A percentile compares a stretch with the other conserved stretches of the same genome.
Conservation (phyloP, 306 rosid species). For the Pachyrhizus erosus region DNA sequence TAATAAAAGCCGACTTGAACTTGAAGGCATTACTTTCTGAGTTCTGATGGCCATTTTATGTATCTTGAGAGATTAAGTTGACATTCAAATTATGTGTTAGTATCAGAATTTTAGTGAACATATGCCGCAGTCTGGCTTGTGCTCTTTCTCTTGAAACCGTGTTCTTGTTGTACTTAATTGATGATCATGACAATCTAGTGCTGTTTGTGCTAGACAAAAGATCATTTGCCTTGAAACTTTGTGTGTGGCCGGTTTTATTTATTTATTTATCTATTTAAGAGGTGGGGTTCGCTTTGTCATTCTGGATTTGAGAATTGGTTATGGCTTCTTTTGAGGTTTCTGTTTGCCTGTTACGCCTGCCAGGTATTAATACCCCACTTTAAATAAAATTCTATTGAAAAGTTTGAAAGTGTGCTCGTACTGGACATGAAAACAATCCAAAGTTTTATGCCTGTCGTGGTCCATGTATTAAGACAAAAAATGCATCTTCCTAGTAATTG, state of each 20-base stretch:
- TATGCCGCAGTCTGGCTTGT: constrained; percentile 28
- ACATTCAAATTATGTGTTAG: constrained; percentile 13
- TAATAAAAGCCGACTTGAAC: constrained; percentile 39
- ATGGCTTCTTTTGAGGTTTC: not conserved
- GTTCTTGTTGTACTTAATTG: constrained; percentile 34
- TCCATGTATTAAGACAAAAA: not conserved
- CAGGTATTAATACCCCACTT: not conserved
- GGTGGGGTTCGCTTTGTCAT: not conserved
- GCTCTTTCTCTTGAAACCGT: not conserved
- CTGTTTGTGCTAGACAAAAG: constrained; percentile 5
- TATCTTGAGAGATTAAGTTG: constrained; percentile 38
- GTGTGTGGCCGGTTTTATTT: not conserved
- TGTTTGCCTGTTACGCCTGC: not conserved
- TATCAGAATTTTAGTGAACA: constrained; percentile 28
- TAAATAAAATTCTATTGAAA: not conserved
- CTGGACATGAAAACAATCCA: not conserved
- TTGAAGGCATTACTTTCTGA: constrained; percentile 30
- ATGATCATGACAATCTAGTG: constrained; percentile 23
- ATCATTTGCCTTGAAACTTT: constrained; percentile 15
- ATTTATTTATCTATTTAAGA: not conserved
- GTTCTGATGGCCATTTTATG: constrained; percentile 35
- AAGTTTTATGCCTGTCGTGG: not conserved
- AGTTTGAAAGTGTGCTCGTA: not conserved
- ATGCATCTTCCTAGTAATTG: constrained; percentile 1
- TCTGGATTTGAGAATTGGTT: not conserved